Evolutionary conservation across 2,329 filamentous ascomycete species (phyloP).

Genomic region (Epichloe uncinata): DNA sequence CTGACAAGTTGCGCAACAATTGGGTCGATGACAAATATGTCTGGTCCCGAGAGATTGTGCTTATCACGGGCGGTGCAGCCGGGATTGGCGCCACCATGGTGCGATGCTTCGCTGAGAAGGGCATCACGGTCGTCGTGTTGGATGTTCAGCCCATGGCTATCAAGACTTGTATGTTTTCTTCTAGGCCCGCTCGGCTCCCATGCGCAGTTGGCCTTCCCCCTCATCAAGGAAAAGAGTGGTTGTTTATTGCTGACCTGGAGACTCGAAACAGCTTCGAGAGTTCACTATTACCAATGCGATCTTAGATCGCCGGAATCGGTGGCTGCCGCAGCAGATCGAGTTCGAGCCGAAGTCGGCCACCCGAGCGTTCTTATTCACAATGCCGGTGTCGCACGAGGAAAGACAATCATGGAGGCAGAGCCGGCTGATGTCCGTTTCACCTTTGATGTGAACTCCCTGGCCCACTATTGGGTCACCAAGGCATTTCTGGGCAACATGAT

Average conservation of each 20-base stretch:
- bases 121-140: constrained; percentile 56
- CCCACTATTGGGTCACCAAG: constrained; percentile 53
- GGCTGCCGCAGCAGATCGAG: constrained; percentile 32
- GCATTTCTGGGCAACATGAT: constrained; percentile 57
- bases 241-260: not conserved
- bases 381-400: constrained; percentile 49
- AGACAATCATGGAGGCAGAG: constrained; percentile 43
- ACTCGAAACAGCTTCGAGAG: constrained; percentile 26
- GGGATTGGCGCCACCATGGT: constrained; percentile 60
- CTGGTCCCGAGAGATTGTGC: constrained; percentile 56
- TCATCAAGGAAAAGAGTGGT: not conserved
- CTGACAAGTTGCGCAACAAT: constrained; percentile 22
- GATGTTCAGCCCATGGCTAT: constrained; percentile 53
- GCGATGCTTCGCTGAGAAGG: constrained; percentile 47
- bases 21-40: constrained; percentile 35
- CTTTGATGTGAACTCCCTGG: constrained; percentile 57
- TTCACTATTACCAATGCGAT: constrained; percentile 60
- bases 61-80: constrained; percentile 61
- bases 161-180: constrained; percentile 26
- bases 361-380: constrained; percentile 64
- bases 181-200: no score
- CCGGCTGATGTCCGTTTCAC: constrained; percentile 50
- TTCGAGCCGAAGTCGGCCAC: constrained; percentile 43
- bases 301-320: constrained; percentile 46
- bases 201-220: no score